Conservation (phyloP, 257 asterid species). For the Sherardia arvensis region DNA sequence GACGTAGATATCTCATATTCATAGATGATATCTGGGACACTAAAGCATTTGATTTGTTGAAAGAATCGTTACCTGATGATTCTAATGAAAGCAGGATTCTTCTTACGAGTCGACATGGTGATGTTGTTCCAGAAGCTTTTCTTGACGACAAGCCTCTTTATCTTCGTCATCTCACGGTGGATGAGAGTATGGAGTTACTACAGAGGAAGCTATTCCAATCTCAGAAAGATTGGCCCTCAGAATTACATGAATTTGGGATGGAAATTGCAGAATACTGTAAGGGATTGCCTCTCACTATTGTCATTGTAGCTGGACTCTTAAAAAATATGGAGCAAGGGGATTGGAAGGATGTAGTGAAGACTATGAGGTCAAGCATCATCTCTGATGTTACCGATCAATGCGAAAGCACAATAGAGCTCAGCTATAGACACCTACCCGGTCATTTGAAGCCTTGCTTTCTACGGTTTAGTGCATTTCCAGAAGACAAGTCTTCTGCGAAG, state of each 20-base stretch:
- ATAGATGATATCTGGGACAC: slow-evolving; percentile 8
- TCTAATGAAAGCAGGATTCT: neutral
- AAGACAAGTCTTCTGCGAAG: no score
- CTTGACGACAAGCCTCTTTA: neutral
- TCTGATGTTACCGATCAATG: neutral
- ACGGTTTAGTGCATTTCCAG: no score
- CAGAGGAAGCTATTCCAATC: neutral
- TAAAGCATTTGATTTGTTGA: neutral
- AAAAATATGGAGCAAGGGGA: neutral
- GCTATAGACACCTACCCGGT: no score
- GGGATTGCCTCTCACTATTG: neutral
- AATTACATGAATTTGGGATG: neutral
- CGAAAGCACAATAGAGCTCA: no score
- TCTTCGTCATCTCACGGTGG: neutral
- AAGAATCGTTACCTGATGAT: neutral
- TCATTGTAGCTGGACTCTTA: neutral
- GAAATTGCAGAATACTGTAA: neutral
- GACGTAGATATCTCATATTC: neutral
- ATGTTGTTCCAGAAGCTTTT: neutral
- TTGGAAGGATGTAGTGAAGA: neutral
- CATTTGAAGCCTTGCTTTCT: no score
- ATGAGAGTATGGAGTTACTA: neutral
- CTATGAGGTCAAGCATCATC: neutral
- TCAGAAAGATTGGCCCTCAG: neutral
- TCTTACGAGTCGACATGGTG: neutral